Base-by-base conservation (phyloP, 257 asterid species). In the Ilex aquifolium region DNA sequence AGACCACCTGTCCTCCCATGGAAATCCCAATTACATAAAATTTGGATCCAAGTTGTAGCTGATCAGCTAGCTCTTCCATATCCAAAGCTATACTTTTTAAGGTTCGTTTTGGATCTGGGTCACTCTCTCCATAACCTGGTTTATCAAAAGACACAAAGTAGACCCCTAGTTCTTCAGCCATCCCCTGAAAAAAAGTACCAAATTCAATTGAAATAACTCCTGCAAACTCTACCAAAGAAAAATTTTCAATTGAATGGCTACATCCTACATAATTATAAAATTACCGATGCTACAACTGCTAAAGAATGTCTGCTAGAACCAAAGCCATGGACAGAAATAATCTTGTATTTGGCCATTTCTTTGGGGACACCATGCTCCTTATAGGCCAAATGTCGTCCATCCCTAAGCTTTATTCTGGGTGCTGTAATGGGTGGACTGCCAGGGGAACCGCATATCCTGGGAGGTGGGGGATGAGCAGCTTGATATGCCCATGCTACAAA, bases 81-180 rank as follows among this genome's bases (percentile, higher is more conserved):
- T 88, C 94, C 31, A 81, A 60, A 3, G 83, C 84, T 52, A 72
- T 63, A 72, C 91, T 88, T 70, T 70, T 59, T 9, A 83, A 63
- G 1, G 85, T 79, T 46, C 94, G 68, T 49, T 74, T 76, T 2
- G 94, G 90, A 71, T 85, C 82, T 1, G 94, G 95, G 75, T 88
- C 95, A 39, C 94, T 88, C 80, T 88, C 84, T 60, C 94, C 95
- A 60, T 88, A 88, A 57, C 95, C 94, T 3, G 94, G 86, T 67
- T 91, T 82, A 68, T 85, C 95, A 66, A 88, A 88, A 27, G 88
- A 61, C 70, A 88, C 91, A 0, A 88, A 59, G 68, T 88, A 77
- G 14, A 76, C 73, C 48, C 95, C 87, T 51, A 85, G 72, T 60
- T 81, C 79, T 60, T 85, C 81, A 3, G 79, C 80, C 64, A 74